Conservation (phyloP, 371 early-diverging fungal genomes). For the Funneliformis caledonium region DNA sequence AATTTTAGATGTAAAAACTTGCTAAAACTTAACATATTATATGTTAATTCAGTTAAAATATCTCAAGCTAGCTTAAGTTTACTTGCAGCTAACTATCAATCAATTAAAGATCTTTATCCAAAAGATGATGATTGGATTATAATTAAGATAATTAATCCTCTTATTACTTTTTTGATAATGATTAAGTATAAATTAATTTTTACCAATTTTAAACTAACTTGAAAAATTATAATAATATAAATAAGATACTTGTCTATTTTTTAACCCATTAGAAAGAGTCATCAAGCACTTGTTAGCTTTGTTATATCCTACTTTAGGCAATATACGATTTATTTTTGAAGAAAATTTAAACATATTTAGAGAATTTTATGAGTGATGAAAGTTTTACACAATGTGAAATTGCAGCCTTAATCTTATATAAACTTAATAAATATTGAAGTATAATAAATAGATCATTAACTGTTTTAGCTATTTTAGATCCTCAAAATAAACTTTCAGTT, state of each 20-base stretch:
- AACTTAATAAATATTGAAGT: neutral
- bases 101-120: neutral
- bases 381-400: neutral
- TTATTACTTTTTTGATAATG: too few species aligned
- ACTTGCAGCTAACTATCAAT: neutral
- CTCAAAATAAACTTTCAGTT: neutral
- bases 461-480: neutral
- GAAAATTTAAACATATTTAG: neutral
- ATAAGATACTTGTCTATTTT: neutral
- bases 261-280: neutral
- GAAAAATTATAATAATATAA: too few species aligned
- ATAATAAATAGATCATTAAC: neutral
- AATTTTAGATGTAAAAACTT: neutral
- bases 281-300: neutral
- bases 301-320: neutral
- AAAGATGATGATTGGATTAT: neutral
- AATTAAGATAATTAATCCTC: neutral
- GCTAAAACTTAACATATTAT: conserved; percentile 16
- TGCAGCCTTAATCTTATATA: neutral
- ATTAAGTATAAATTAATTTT: too few species aligned
- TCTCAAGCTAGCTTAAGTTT: neutral
- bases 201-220: too few species aligned
- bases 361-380: neutral
- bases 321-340: neutral
- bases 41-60: conserved; percentile 10